Evolutionary conservation across 768 basidiomycete species (phyloP).

Genomic region (Termitomyces sp.): DNA sequence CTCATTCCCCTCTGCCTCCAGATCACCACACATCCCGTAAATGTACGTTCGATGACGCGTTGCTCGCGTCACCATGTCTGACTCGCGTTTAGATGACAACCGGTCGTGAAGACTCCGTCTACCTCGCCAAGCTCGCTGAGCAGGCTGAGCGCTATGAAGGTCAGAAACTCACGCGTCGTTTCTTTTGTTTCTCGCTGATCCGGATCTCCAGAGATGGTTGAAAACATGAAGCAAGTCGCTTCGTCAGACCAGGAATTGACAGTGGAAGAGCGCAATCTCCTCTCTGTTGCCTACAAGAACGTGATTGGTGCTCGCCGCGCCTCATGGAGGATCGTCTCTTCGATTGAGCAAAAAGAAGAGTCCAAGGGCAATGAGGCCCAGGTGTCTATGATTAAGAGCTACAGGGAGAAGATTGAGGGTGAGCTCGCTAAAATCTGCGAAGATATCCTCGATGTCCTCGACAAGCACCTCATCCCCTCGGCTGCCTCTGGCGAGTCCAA

Average conservation of each 20-base stretch:
- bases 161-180: constrained; percentile 19
- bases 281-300: constrained; percentile 99
- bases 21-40: constrained; percentile 22
- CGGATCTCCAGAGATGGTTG: constrained; percentile 78
- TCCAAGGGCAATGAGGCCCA: constrained; percentile 96
- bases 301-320: constrained; percentile 98
- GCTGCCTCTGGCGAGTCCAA: constrained; percentile 96
- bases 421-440: constrained; percentile 98
- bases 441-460: constrained; percentile 95
- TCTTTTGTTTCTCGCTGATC: constrained; percentile 12
- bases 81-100: constrained; percentile 63
- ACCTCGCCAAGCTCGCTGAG: constrained; percentile 99
- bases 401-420: constrained; percentile 96
- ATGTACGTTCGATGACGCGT: constrained; percentile 45
- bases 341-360: constrained; percentile 99
- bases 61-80: constrained; percentile 23
- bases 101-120: constrained; percentile 94
- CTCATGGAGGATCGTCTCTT: constrained; percentile 97
- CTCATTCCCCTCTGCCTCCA: constrained; percentile 7
- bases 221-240: constrained; percentile 99
- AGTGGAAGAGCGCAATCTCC: constrained; percentile 96
- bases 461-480: constrained; percentile 96
- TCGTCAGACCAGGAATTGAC: constrained; percentile 98
- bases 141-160: constrained; percentile 99
- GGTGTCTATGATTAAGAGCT: constrained; percentile 95